phyloP scores from a whole-genome alignment of 129 eudicot genomes.

The Pseudognaphalium luteoalbum region DNA sequence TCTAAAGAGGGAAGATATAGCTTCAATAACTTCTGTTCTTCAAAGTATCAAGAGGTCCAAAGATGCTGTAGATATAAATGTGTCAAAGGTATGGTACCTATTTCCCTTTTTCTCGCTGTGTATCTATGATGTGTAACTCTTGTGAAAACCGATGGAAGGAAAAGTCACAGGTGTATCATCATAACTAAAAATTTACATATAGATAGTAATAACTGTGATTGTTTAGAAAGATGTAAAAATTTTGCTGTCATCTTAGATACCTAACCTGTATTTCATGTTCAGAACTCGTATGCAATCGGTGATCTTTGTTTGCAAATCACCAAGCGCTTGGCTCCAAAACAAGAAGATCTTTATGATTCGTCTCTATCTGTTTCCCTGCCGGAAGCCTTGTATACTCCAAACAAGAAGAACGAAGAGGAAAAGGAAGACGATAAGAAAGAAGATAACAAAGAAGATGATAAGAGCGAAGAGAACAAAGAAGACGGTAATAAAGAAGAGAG shows the following conservation, averaged over 20 bases:
- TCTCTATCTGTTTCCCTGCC: constrained; percentile 57
- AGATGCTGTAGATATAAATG: constrained; percentile 60
- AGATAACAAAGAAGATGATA: constrained; percentile 10
- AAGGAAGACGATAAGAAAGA: constrained; percentile 27
- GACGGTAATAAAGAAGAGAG: constrained; percentile 11
- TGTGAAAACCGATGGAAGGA: background rate
- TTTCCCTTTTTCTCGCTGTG: background rate
- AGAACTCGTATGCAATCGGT: constrained; percentile 85
- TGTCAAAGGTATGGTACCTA: constrained; percentile 58
- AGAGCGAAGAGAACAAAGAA: constrained; percentile 2
- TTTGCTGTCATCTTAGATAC: constrained; percentile 4
- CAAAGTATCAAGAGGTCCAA: constrained; percentile 61
- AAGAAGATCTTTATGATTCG: constrained; percentile 46
- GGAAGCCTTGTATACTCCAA: constrained; percentile 53
- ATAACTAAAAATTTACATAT: constrained; percentile 2
- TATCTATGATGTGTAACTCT: background rate
- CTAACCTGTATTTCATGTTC: constrained; percentile 39
- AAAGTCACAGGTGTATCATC: background rate
- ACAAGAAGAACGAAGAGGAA: constrained; percentile 51
- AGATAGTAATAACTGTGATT: background rate
- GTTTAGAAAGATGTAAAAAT: background rate
- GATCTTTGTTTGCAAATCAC: constrained; percentile 74
- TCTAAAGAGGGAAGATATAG: constrained; percentile 48
- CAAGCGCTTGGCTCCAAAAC: constrained; percentile 54
- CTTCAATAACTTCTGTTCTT: constrained; percentile 48